Evolutionary conservation across 1,284 basidiomycete genomes (phyloP).

Genomic region (Papiliotrema fonsecae): DNA sequence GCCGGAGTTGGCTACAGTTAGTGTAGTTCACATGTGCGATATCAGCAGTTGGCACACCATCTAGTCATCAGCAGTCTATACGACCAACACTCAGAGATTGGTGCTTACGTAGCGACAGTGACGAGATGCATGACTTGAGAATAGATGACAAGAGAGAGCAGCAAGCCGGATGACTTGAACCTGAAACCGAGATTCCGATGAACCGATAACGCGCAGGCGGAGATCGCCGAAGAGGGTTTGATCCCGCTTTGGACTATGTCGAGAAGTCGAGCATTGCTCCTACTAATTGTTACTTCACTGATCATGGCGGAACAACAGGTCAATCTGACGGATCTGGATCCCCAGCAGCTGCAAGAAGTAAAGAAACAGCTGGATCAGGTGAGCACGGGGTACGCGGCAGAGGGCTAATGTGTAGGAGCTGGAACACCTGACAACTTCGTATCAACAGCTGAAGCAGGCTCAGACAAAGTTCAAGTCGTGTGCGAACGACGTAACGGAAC

Average conservation of each 20-base stretch:
- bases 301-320: constrained; percentile 61
- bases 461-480: constrained; percentile 89
- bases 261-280: no score
- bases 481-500: constrained; percentile 69
- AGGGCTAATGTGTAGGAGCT: constrained; percentile 62
- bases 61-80: neutral
- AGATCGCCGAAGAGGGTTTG: no score
- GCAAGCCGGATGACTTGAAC: no score
- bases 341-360: constrained; percentile 77
- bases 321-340: constrained; percentile 70
- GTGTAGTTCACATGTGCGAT: neutral
- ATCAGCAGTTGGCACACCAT: neutral
- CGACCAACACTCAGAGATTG: neutral
- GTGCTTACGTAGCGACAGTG: constrained; percentile 65
- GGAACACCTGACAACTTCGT: constrained; percentile 85
- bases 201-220: no score
- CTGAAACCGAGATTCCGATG: no score
- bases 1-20: constrained; percentile 72
- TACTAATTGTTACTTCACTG: neutral
- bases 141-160: no score
- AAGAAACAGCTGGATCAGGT: constrained; percentile 86
- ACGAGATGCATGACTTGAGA: constrained; percentile 54
- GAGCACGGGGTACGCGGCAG: constrained; percentile 13
- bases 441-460: constrained; percentile 85
- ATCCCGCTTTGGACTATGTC: no score